These are phyloP conservation scores for Colletotrichum paranaense DNA, from an alignment of 2,329 filamentous ascomycete genomes.

Conservation along the genomic window DNA sequence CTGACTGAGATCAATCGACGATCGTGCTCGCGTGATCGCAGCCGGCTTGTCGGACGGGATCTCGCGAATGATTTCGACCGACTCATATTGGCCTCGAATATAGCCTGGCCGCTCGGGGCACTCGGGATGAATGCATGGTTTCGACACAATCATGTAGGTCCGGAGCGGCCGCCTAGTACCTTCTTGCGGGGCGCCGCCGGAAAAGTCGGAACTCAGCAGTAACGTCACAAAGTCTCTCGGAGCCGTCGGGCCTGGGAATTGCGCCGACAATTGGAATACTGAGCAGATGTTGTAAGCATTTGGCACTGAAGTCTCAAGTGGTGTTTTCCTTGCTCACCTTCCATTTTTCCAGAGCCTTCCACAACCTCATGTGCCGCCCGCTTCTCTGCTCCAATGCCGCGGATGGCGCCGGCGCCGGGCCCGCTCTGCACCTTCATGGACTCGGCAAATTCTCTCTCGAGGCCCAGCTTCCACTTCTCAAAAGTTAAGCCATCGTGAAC, in stretches of 20 bases:
- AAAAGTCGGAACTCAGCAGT: slow-evolving; percentile 74
- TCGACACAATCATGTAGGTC: slow-evolving; percentile 89
- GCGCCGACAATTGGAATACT: slow-evolving; percentile 88
- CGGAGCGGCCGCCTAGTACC: slow-evolving; percentile 59
- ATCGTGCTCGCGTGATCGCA: slow-evolving; percentile 53
- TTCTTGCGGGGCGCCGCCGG: slow-evolving; percentile 47
- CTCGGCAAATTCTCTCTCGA: slow-evolving; percentile 84
- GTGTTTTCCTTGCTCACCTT: slow-evolving; percentile 59
- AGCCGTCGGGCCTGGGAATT: slow-evolving; percentile 89
- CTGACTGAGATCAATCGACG: slow-evolving; percentile 55
- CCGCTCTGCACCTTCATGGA: slow-evolving; percentile 77
- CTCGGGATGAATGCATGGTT: slow-evolving; percentile 82
- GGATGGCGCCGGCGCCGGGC: slow-evolving; percentile 79
- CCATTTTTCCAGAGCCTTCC: slow-evolving; percentile 69
- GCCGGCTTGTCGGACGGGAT: slow-evolving; percentile 67
- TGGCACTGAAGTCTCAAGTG: slow-evolving; percentile 8
- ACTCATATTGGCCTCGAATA: slow-evolving; percentile 89
- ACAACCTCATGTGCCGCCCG: slow-evolving; percentile 72
- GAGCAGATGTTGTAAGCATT: slow-evolving; percentile 34
- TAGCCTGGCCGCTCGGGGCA: slow-evolving; percentile 77
- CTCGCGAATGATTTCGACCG: slow-evolving; percentile 90
- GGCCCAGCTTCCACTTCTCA: slow-evolving; percentile 79
- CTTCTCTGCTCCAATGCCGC: slow-evolving; percentile 87
- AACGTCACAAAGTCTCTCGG: slow-evolving; percentile 89
- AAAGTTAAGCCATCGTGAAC: slow-evolving; percentile 84